phyloP scores from a whole-genome alignment of 305 asterid genomes.

The Rubia balearica region DNA sequence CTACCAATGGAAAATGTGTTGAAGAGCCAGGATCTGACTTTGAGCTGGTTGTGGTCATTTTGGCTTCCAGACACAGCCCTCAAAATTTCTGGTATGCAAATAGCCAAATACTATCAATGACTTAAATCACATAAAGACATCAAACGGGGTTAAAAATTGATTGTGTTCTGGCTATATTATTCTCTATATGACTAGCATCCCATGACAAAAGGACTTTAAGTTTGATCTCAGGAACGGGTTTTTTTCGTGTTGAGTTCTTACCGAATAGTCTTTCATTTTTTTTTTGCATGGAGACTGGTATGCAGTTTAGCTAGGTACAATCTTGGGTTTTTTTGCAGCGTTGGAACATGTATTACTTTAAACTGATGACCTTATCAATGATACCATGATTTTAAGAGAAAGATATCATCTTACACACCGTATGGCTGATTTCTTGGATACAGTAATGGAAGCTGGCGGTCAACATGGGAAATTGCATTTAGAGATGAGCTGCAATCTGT shows the following conservation, averaged over 20 bases:
- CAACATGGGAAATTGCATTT: slow-evolving; percentile 69
- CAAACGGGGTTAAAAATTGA: neutral
- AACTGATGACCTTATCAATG: neutral
- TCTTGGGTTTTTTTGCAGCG: neutral
- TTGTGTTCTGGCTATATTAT: neutral
- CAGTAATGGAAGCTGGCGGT: slow-evolving; percentile 96
- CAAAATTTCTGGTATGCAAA: slow-evolving; percentile 80
- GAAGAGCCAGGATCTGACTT: slow-evolving; percentile 81
- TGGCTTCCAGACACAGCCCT: slow-evolving; percentile 88
- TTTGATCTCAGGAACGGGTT: neutral
- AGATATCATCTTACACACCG: neutral
- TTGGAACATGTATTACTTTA: neutral
- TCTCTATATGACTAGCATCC: neutral
- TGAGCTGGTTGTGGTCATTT: slow-evolving; percentile 88
- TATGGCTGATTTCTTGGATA: slow-evolving; percentile 11
- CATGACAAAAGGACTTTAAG: neutral
- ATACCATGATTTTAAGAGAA: neutral
- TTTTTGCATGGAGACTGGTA: neutral
- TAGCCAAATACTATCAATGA: neutral
- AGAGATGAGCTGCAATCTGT: slow-evolving; percentile 68
- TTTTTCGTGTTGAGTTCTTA: neutral
- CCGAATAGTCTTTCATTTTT: neutral
- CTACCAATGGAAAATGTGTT: slow-evolving; percentile 70
- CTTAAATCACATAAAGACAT: neutral
- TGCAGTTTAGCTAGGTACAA: neutral